These are phyloP conservation scores for Tetracentron sinense DNA, from an alignment of 164 flowering plant genomes.

Conservation along the genomic window DNA sequence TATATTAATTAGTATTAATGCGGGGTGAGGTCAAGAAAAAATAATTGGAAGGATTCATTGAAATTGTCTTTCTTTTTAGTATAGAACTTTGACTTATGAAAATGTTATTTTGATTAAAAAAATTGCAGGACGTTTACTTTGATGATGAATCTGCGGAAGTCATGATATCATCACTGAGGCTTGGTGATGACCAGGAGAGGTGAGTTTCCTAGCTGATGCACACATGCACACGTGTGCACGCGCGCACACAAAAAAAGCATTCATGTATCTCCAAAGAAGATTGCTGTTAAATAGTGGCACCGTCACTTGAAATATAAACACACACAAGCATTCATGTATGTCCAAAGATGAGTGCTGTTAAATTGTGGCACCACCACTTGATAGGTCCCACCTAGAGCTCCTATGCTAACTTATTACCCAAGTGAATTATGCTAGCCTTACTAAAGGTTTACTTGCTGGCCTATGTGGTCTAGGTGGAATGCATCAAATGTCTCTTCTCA, in stretches of 20 bases:
- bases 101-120: constrained; percentile 2
- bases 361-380: no score
- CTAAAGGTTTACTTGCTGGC: no score
- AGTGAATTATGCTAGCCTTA: no score
- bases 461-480: no score
- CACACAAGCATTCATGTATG: neutral
- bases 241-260: no score
- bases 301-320: no score
- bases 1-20: neutral
- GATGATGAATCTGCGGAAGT: constrained; percentile 99
- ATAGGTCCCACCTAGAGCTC: no score
- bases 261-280: neutral
- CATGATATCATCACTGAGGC: constrained; percentile 87
- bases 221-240: no score
- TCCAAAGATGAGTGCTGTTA: neutral
- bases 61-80: neutral
- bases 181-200: constrained; percentile 96
- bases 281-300: no score
- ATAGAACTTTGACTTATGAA: neutral
- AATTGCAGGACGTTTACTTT: constrained; percentile 83
- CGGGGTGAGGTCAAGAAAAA: neutral
- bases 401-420: no score
- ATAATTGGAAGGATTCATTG: neutral
- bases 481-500: no score
- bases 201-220: constrained; percentile 33